phyloP scores from a whole-genome alignment of 495 filamentous ascomycete genomes.

The Penicillium herquei region DNA sequence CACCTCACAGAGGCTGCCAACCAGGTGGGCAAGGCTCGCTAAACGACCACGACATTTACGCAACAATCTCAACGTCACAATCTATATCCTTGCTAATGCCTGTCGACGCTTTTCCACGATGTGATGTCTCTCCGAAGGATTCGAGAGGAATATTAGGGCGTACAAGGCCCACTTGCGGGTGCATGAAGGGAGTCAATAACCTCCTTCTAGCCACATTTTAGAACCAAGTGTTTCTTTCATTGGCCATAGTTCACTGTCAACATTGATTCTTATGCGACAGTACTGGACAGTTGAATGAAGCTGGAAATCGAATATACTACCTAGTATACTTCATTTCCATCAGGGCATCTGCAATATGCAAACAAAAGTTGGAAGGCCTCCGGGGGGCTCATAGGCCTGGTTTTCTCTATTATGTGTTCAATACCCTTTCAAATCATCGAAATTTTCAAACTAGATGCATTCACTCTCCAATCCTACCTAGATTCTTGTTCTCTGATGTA shows the following conservation, averaged over 20 bases:
- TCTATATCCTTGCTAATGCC: constrained; percentile 19
- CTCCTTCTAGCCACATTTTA: background rate
- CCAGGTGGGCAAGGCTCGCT: constrained; percentile 50
- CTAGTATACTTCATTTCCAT: background rate
- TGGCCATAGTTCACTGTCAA: background rate
- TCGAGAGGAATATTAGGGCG: constrained; percentile 4
- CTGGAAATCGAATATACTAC: background rate
- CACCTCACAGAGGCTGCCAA: constrained; percentile 46
- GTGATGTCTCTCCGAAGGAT: constrained; percentile 17
- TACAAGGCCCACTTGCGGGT: background rate
- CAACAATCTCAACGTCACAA: constrained; percentile 13
- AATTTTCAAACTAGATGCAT: background rate
- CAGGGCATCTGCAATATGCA: background rate
- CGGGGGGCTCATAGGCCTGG: background rate
- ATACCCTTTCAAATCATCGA: constrained; percentile 15
- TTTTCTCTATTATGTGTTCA: constrained; percentile 10
- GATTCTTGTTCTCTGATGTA: background rate
- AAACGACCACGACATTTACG: constrained; percentile 20
- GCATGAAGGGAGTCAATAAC: background rate
- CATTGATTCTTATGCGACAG: background rate
- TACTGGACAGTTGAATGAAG: background rate
- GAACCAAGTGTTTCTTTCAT: background rate
- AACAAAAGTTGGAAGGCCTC: background rate
- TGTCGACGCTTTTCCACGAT: constrained; percentile 21
- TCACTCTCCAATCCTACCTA: too few species aligned